Evolutionary conservation across 192 early-diverging fungal species (phyloP), one percentile per base, ranked within the genome.

Genomic region (Oehlia diaphana): DNA sequence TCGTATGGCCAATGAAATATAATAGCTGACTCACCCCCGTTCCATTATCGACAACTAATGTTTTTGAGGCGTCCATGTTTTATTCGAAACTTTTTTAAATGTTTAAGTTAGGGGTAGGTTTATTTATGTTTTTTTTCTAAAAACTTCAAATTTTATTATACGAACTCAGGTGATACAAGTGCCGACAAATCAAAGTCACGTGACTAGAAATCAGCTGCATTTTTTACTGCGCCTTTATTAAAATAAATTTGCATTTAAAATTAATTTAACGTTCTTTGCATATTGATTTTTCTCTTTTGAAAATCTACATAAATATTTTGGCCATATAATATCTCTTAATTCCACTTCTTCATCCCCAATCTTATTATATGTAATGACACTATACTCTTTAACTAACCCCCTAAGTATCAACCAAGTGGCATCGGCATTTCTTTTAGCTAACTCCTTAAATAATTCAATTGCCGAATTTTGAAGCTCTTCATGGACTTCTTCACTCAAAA

Each of bases 1-100:
- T 47, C 10, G 10, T 47, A 47, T 47, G 44, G 44, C 10, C 44
- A 12, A 26, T 12, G 10, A 12, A 47, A 47, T 47, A 47, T 47
- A 58, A 58, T 21, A 21, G 2, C 2, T 37, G 9, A 85, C 84
- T 86, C 87, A 90, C 93, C 89, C 84, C 91, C 58, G 94, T 95
- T 81, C 94, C 94, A 85, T 94, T 93, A 87, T 95, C 94, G 76
- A 93, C 92, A 75, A 95, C 94, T 71, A 95, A 87, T 78, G 93
- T 91, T 69, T 93, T 95, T 77, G 89, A 86, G 37, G 85, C 83
- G 78, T 90, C 82, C 89, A 90, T 90, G 53, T 16, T 5, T 3
- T n/a, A n/a, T n/a, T n/a, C n/a, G n/a, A n/a, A n/a, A n/a, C n/a
- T n/a, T 50, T 13, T 53, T 53, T 19, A 42, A 31, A 31, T 31